phyloP scores from a whole-genome alignment of 164 flowering plant genomes.

The Umbilicus rupestris region DNA sequence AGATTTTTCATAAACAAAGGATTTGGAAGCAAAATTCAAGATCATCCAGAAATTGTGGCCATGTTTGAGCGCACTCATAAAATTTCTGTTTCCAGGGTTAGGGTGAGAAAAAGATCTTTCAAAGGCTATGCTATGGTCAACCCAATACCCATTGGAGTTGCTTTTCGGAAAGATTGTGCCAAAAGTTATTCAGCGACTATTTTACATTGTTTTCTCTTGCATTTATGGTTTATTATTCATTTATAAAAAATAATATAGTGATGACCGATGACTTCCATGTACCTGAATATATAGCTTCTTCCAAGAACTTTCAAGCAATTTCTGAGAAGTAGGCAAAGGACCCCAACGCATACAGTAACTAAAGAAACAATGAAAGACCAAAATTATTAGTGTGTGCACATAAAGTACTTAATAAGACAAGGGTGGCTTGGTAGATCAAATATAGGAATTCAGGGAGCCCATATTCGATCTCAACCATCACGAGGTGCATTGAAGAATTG shows the following conservation, averaged over 20 bases:
- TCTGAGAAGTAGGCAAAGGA: slow-evolving; percentile 34
- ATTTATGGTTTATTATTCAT: not conserved
- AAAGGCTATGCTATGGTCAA: not conserved
- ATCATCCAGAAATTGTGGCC: not conserved
- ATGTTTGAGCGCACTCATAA: not conserved
- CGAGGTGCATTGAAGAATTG: too few species aligned
- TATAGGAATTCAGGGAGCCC: too few species aligned
- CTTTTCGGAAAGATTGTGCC: not conserved
- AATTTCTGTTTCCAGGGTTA: not conserved
- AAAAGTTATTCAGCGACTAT: not conserved
- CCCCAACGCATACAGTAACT: slow-evolving; percentile 97
- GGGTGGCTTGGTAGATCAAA: too few species aligned
- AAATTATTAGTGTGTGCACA: not conserved
- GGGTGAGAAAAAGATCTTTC: not conserved
- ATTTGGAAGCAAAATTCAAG: not conserved
- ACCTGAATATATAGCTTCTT: slow-evolving; percentile 91
- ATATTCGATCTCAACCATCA: too few species aligned
- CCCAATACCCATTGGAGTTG: not conserved
- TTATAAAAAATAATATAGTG: not conserved
- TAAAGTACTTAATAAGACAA: too few species aligned
- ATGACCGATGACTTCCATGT: not conserved
- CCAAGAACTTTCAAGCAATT: slow-evolving; percentile 71
- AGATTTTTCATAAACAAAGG: not conserved
- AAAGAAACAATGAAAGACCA: not conserved
- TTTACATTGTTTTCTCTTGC: not conserved